Evolutionary conservation across 306 rosid species (phyloP).

Genomic region (Chamaecrista fasciculata): DNA sequence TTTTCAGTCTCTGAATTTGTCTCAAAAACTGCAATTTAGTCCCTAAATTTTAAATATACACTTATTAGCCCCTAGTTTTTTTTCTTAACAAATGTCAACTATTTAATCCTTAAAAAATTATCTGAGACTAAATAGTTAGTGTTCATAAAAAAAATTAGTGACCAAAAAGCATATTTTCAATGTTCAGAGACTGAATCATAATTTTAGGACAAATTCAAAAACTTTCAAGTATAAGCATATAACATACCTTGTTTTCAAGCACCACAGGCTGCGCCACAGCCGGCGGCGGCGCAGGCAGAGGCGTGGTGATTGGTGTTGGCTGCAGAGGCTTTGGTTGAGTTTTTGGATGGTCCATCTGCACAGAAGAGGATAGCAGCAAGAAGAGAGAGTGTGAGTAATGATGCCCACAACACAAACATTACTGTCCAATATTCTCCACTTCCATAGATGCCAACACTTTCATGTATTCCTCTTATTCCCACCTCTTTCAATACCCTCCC

Average conservation of each 20-base stretch:
- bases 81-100: no score
- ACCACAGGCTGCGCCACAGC: slow-evolving; percentile 53
- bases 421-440: slow-evolving; percentile 34
- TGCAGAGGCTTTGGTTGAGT: slow-evolving; percentile 35
- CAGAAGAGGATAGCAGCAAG: slow-evolving; percentile 56
- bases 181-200: no score
- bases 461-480: slow-evolving; percentile 8
- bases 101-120: no score
- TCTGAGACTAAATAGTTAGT: no score
- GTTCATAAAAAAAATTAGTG: no score
- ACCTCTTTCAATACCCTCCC: slow-evolving; percentile 49
- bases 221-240: no score
- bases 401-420: slow-evolving; percentile 43
- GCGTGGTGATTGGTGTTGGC: slow-evolving; percentile 30
- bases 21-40: no score
- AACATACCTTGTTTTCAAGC: slow-evolving; percentile 18
- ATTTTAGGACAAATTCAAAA: no score
- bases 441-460: slow-evolving; percentile 14
- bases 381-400: slow-evolving; percentile 37
- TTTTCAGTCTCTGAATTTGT: no score
- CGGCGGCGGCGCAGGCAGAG: slow-evolving; percentile 38
- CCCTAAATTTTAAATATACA: no score
- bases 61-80: no score
- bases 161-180: background rate
- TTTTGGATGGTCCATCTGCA: slow-evolving; percentile 59